phyloP scores from a whole-genome alignment of 1,139 yeast genomes.

The Lodderomyces theae region DNA sequence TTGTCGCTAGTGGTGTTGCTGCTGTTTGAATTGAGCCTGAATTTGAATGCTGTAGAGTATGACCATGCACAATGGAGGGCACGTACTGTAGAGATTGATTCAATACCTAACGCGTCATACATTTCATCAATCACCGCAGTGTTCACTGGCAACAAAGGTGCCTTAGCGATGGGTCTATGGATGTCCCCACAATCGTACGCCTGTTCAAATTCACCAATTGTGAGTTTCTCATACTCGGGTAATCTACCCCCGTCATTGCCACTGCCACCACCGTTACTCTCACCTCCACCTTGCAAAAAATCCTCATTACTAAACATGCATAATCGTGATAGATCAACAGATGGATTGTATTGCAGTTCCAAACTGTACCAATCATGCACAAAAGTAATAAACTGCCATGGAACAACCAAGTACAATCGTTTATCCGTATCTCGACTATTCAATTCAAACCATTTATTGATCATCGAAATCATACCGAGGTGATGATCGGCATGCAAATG shows the following conservation, averaged over 20 bases:
- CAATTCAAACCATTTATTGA: constrained; percentile 62
- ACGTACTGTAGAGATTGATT: constrained; percentile 54
- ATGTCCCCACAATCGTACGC: constrained; percentile 24
- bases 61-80: constrained; percentile 88
- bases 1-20: no score
- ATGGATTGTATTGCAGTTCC: constrained; percentile 34
- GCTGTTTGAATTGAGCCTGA: constrained; percentile 28
- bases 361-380: constrained; percentile 67
- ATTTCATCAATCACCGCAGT: constrained; percentile 18
- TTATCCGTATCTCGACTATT: constrained; percentile 21
- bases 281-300: no score
- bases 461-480: constrained; percentile 70
- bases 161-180: constrained; percentile 20
- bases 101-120: constrained; percentile 27
- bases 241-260: constrained; percentile 17
- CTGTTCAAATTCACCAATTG: constrained; percentile 33
- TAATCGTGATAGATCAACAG: constrained; percentile 42
- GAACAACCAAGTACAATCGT: constrained; percentile 59
- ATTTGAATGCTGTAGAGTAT: constrained; percentile 65
- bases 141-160: constrained; percentile 19
- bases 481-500: constrained; percentile 99
- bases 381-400: constrained; percentile 72
- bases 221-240: constrained; percentile 27
- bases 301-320: constrained; percentile 68
- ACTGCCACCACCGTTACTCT: no score